Evolutionary conservation across 1,139 yeast genomes (phyloP).

Genomic region (Martiniozyma asiatica): DNA sequence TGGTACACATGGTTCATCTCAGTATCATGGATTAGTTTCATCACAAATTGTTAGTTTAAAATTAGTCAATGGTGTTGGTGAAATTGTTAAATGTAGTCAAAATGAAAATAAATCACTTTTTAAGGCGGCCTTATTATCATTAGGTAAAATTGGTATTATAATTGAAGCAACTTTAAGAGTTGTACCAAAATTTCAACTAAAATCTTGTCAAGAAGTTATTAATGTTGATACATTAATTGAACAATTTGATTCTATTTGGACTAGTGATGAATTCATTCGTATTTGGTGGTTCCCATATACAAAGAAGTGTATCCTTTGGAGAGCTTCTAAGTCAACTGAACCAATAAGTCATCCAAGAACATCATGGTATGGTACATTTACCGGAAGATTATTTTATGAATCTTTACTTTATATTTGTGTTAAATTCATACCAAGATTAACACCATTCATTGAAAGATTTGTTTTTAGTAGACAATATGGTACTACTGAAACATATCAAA

Average conservation of each 20-base stretch:
- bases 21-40: slow-evolving; percentile 80
- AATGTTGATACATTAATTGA: slow-evolving; percentile 58
- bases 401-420: slow-evolving; percentile 70
- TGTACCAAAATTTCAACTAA: slow-evolving; percentile 73
- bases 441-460: slow-evolving; percentile 77
- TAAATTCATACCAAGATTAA: slow-evolving; percentile 55
- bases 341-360: slow-evolving; percentile 54
- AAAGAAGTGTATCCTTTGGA: slow-evolving; percentile 77
- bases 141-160: slow-evolving; percentile 88
- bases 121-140: slow-evolving; percentile 72
- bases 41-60: slow-evolving; percentile 76
- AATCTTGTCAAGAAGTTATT: slow-evolving; percentile 72
- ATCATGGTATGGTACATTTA: slow-evolving; percentile 75
- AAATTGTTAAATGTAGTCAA: slow-evolving; percentile 58
- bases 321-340: slow-evolving; percentile 63
- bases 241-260: slow-evolving; percentile 70
- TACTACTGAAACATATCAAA: slow-evolving; percentile 56
- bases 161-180: slow-evolving; percentile 80
- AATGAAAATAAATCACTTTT: slow-evolving; percentile 57
- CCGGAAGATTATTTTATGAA: slow-evolving; percentile 75
- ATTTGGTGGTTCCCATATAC: slow-evolving; percentile 98
- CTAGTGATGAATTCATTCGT: slow-evolving; percentile 79
- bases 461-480: slow-evolving; percentile 83
- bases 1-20: slow-evolving; percentile 94
- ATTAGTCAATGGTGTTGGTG: slow-evolving; percentile 63